Conservation (phyloP, 2,329 filamentous ascomycete species). For the Paraphaeosphaeria minitans region DNA sequence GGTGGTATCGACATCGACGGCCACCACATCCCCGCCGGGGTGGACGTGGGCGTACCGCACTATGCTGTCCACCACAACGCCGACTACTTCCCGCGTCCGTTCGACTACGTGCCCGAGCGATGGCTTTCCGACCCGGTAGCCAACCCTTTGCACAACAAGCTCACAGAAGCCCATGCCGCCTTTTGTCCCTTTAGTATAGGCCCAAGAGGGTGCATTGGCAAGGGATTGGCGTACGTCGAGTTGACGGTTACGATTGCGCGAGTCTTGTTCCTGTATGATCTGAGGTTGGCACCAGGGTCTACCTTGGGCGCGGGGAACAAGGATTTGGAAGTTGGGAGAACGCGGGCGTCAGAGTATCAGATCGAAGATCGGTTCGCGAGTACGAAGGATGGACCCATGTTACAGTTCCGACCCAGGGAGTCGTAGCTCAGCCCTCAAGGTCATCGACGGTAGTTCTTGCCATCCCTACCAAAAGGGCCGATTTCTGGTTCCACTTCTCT, state of each 20-base stretch:
- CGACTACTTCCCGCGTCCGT: conserved; percentile 46
- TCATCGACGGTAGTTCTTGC: not conserved
- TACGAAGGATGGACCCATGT: conserved; percentile 71
- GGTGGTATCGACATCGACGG: conserved; percentile 48
- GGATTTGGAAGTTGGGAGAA: conserved; percentile 41
- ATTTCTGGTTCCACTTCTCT: too few relatives aligned
- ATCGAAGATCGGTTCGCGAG: conserved; percentile 75
- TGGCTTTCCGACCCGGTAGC: conserved; percentile 40
- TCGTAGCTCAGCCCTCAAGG: not conserved
- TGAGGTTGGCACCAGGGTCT: conserved; percentile 48
- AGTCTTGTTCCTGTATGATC: conserved; percentile 65
- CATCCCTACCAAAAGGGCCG: too few relatives aligned
- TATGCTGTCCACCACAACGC: conserved; percentile 48
- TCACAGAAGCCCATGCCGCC: conserved; percentile 62
- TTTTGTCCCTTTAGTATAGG: conserved; percentile 78
- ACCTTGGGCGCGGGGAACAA: conserved; percentile 37
- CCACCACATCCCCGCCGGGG: conserved; percentile 41
- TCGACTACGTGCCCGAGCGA: conserved; percentile 45
- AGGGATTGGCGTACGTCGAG: conserved; percentile 70
- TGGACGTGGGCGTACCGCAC: conserved; percentile 45
- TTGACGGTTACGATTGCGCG: conserved; percentile 67
- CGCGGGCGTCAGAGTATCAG: conserved; percentile 64
- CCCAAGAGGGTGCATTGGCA: conserved; percentile 73
- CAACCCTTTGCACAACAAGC: conserved; percentile 37
- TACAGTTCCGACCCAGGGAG: conserved; percentile 55